phyloP scores from a whole-genome alignment of 345 rosid genomes.

The Gossypium mustelinum region DNA sequence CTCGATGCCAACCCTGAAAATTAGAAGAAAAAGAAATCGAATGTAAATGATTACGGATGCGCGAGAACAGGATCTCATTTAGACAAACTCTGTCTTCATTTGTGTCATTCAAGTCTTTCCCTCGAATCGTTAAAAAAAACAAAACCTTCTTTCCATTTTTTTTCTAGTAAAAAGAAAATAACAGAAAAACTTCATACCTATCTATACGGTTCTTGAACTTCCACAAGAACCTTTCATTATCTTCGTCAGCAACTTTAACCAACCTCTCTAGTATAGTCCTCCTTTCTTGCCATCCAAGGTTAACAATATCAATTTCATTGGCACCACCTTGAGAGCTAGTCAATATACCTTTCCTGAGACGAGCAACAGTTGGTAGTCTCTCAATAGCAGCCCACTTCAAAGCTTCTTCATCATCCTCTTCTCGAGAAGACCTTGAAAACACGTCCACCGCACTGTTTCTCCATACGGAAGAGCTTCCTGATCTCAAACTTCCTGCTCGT shows the following conservation, averaged over 20 bases:
- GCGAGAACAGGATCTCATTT: background rate
- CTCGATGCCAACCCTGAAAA: constrained; percentile 46
- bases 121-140: background rate
- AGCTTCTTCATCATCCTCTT: constrained; percentile 53
- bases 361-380: constrained; percentile 43
- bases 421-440: constrained; percentile 53
- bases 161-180: background rate
- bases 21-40: background rate
- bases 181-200: constrained; percentile 14
- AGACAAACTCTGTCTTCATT: no score
- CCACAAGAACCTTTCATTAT: constrained; percentile 38
- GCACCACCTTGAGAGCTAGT: constrained; percentile 11
- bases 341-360: constrained; percentile 39
- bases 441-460: constrained; percentile 36
- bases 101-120: no score
- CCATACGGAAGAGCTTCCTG: constrained; percentile 27
- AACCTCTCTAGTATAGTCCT: constrained; percentile 30
- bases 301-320: constrained; percentile 28
- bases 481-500: constrained; percentile 19
- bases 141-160: no score
- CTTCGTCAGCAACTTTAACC: constrained; percentile 33
- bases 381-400: constrained; percentile 54
- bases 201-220: constrained; percentile 33
- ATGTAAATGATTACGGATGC: background rate
- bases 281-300: constrained; percentile 38